phyloP scores from a whole-genome alignment of 208 protist genomes.

The Acanthamoeba castellanii region DNA sequence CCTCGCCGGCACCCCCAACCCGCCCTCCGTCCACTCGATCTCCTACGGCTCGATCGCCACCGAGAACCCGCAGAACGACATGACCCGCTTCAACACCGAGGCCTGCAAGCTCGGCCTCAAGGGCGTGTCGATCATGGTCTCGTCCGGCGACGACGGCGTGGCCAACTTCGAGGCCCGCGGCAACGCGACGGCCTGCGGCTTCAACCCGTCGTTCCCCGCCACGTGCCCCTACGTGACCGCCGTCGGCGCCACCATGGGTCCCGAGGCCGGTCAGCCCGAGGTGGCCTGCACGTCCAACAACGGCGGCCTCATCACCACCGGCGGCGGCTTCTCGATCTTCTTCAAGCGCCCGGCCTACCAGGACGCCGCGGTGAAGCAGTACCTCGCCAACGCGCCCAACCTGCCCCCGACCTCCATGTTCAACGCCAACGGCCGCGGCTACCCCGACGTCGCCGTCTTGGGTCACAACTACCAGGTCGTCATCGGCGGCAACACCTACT shows the following conservation, averaged over 20 bases:
- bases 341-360: slow-evolving; percentile 75
- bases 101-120: slow-evolving; percentile 67
- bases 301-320: slow-evolving; percentile 84
- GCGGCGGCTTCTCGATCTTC: slow-evolving; percentile 84
- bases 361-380: slow-evolving; percentile 73
- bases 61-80: slow-evolving; percentile 2
- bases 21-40: slow-evolving; percentile 70
- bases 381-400: slow-evolving; percentile 55
- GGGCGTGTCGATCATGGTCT: slow-evolving; percentile 80
- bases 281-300: slow-evolving; percentile 75
- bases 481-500: slow-evolving; percentile 23
- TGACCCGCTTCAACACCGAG: slow-evolving; percentile 61
- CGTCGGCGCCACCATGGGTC: slow-evolving; percentile 83
- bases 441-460: slow-evolving; percentile 83
- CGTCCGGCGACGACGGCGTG: slow-evolving; percentile 83
- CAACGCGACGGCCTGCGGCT: slow-evolving; percentile 75
- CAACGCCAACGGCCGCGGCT: slow-evolving; percentile 80
- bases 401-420: slow-evolving; percentile 70
- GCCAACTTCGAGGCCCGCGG: slow-evolving; percentile 67
- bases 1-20: slow-evolving; percentile 56
- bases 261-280: slow-evolving; percentile 71
- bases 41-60: slow-evolving; percentile 60
- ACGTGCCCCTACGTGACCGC: slow-evolving; percentile 81
- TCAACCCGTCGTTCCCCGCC: slow-evolving; percentile 80
- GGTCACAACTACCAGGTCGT: slow-evolving; percentile 81